Evolutionary conservation across 768 basidiomycete species (phyloP).

Genomic region (Daedalea quercina): DNA sequence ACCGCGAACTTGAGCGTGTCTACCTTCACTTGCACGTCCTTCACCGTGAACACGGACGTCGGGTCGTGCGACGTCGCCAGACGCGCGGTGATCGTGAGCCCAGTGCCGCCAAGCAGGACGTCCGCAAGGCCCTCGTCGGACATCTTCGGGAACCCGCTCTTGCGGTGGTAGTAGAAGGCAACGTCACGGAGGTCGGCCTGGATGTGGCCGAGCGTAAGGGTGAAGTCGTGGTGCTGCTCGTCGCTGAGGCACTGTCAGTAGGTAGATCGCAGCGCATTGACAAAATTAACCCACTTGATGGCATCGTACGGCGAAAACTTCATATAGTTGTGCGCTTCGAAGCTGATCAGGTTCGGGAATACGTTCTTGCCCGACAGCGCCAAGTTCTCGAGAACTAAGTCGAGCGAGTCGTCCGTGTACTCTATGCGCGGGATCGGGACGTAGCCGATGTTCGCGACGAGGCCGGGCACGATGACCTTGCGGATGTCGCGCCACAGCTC

Average conservation of each 20-base stretch:
- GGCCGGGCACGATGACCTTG: constrained; percentile 67
- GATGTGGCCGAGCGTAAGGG: constrained; percentile 73
- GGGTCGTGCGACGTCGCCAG: constrained; percentile 56
- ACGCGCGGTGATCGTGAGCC: constrained; percentile 62
- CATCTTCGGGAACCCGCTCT: constrained; percentile 76
- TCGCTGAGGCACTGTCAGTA: constrained; percentile 29
- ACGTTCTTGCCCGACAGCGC: constrained; percentile 83
- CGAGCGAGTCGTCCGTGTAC: constrained; percentile 81
- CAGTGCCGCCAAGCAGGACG: constrained; percentile 76
- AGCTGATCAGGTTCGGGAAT: constrained; percentile 69
- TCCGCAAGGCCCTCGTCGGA: constrained; percentile 82
- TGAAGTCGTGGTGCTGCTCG: constrained; percentile 65
- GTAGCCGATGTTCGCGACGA: constrained; percentile 75
- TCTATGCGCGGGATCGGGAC: constrained; percentile 91
- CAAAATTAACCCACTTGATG: constrained; percentile 14
- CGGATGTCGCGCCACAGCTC: constrained; percentile 86
- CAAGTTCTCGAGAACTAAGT: constrained; percentile 91
- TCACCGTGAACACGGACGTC: constrained; percentile 66
- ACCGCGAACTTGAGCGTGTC: constrained; percentile 86
- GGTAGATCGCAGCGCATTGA: not conserved
- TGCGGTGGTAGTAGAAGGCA: constrained; percentile 87
- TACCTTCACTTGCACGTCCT: constrained; percentile 69
- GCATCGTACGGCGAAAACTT: constrained; percentile 76
- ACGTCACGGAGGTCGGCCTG: constrained; percentile 94
- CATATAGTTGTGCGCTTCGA: constrained; percentile 76